These are phyloP conservation scores for Phyllosticta paracitricarpa DNA, from an alignment of 2,329 filamentous ascomycete species.

Conservation along the genomic window DNA sequence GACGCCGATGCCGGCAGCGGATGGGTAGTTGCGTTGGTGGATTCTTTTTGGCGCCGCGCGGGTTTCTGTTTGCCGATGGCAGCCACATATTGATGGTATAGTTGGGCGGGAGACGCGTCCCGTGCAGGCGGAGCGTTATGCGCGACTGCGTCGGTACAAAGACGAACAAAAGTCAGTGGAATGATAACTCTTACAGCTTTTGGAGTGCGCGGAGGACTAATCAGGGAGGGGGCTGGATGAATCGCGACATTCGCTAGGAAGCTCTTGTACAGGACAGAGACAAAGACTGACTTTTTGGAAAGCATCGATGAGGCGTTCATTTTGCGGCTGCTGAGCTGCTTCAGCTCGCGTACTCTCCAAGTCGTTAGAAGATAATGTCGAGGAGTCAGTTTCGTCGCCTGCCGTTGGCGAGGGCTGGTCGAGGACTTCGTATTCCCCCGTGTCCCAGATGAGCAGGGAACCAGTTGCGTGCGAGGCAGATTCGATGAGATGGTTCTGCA, in stretches of 20 bases:
- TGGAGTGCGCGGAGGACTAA: too few relatives aligned
- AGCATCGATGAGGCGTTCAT: constrained; percentile 27
- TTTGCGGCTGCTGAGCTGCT: constrained; percentile 15
- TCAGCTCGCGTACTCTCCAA: background rate
- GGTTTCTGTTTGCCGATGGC: constrained; percentile 20
- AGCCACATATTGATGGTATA: constrained; percentile 34
- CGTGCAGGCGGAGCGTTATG: constrained; percentile 33
- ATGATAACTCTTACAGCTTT: too few relatives aligned
- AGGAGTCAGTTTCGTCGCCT: background rate
- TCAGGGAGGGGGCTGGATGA: too few relatives aligned
- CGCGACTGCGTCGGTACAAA: constrained; percentile 15
- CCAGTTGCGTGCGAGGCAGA: constrained; percentile 33
- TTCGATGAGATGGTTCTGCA: constrained; percentile 35
- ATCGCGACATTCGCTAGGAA: too few relatives aligned
- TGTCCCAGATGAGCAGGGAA: constrained; percentile 38
- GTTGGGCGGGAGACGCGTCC: constrained; percentile 25
- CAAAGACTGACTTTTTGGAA: constrained; percentile 20
- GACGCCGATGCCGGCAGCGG: background rate
- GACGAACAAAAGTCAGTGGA: background rate
- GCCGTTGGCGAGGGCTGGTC: background rate
- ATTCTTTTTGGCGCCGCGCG: background rate
- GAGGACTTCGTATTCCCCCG: constrained; percentile 33
- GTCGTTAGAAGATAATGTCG: background rate
- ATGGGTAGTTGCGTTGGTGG: background rate
- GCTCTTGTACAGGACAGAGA: too few relatives aligned